Percentiles rank a stretch among this genome's conserved stretches.
Conservation (phyloP, 2,329 filamentous ascomycete species). For the Pseudonectria buxi region DNA sequence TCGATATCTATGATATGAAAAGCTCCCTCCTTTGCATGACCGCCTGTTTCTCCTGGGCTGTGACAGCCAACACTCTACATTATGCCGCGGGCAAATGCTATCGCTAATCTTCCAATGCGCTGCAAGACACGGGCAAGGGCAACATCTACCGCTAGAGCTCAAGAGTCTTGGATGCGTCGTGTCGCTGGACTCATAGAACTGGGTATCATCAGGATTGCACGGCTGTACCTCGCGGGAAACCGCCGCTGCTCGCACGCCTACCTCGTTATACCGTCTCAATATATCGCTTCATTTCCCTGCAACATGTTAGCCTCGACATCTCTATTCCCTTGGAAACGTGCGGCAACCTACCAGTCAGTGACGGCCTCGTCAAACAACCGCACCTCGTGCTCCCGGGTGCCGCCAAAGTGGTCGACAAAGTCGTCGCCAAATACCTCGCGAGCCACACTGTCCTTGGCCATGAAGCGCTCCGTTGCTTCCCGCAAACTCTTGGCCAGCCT, state of each 20-base stretch:
- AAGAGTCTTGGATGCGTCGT: too few species aligned
- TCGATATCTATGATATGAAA: too few species aligned
- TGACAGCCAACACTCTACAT: too few species aligned
- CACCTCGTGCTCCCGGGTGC: constrained; percentile 86
- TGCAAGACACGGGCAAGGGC: too few species aligned
- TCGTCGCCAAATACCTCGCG: constrained; percentile 88
- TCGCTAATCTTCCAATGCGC: too few species aligned
- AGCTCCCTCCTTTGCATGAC: too few species aligned
- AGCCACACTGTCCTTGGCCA: constrained; percentile 73
- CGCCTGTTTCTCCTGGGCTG: too few species aligned
- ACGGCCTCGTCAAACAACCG: constrained; percentile 91
- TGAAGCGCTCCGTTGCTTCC: constrained; percentile 77
- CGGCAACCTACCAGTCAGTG: constrained; percentile 75
- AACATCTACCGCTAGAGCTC: too few species aligned
- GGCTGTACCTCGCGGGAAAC: neutral
- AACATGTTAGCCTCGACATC: constrained; percentile 11
- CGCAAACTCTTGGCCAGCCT: constrained; percentile 77
- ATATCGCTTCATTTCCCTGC: constrained; percentile 69
- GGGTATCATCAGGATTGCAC: too few species aligned
- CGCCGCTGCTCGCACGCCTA: constrained; percentile 7
- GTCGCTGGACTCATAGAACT: too few species aligned
- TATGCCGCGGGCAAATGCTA: too few species aligned
- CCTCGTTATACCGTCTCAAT: constrained; percentile 59
- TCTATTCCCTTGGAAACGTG: neutral
- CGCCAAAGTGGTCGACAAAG: constrained; percentile 93